These are phyloP conservation scores for Penicillium sp. DNA, from an alignment of 2,329 filamentous ascomycete genomes.

Conservation along the genomic window DNA sequence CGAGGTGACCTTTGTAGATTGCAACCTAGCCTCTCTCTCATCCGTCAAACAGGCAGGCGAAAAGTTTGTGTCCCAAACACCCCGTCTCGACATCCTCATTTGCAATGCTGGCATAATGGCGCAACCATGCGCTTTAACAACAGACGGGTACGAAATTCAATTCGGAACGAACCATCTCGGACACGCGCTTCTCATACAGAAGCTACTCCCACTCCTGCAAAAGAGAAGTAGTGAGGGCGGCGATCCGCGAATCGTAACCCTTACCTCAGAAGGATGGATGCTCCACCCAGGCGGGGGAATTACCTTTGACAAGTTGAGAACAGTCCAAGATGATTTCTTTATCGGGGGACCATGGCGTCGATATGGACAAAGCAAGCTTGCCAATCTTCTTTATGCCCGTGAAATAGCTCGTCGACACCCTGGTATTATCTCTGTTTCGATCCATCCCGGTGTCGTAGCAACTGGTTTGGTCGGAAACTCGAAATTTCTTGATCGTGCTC, in stretches of 20 bases:
- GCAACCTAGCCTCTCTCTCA: constrained; percentile 52
- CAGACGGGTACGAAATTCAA: constrained; percentile 55
- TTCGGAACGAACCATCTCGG: constrained; percentile 58
- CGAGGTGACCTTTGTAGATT: constrained; percentile 42
- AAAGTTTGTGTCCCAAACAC: constrained; percentile 38
- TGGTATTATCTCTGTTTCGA: constrained; percentile 37
- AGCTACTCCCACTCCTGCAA: constrained; percentile 35
- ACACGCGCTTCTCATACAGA: constrained; percentile 51
- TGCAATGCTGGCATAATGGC: constrained; percentile 55
- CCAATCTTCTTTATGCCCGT: constrained; percentile 50
- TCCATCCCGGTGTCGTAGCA: constrained; percentile 49
- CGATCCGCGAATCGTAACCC: constrained; percentile 29
- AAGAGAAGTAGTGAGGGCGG: constrained; percentile 10
- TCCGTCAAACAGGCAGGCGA: constrained; percentile 50
- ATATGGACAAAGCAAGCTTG: constrained; percentile 55
- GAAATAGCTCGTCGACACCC: constrained; percentile 47
- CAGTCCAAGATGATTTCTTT: constrained; percentile 11
- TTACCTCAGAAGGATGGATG: constrained; percentile 22
- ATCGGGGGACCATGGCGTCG: constrained; percentile 35
- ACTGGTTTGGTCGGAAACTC: constrained; percentile 40
- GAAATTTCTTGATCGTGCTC: constrained; percentile 8
- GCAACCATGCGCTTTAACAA: constrained; percentile 40
- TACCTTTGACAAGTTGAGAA: constrained; percentile 16
- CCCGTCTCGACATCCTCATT: constrained; percentile 51
- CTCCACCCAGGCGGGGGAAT: constrained; percentile 20